Conservation (phyloP, 2,329 filamentous ascomycete genomes). For the Fusarium foetens region DNA sequence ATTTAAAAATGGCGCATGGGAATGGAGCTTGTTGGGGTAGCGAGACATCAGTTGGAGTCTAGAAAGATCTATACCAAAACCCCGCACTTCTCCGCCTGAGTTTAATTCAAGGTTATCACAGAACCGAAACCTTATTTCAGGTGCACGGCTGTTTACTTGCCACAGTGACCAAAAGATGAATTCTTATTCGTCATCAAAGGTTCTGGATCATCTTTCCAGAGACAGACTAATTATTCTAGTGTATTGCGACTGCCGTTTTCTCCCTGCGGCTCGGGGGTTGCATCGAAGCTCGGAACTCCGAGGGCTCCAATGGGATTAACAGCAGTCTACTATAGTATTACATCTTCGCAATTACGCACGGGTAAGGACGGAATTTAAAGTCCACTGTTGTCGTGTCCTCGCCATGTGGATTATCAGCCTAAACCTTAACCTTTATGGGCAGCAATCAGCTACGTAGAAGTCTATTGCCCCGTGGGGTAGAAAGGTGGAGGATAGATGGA, state of each 20-base stretch:
- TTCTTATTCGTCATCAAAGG: neutral
- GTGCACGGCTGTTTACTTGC: neutral
- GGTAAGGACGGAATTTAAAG: neutral
- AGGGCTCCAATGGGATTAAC: neutral
- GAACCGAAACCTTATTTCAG: neutral
- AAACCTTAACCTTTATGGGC: neutral
- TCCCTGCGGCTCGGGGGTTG: neutral
- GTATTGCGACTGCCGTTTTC: neutral
- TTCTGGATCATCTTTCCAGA: neutral
- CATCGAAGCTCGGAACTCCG: neutral
- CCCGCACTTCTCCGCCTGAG: neutral
- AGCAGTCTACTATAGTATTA: neutral
- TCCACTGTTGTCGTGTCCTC: neutral
- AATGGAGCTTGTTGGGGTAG: neutral
- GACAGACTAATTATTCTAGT: neutral
- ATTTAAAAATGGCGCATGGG: neutral
- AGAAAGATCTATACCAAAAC: neutral
- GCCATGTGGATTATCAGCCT: neutral
- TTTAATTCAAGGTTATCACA: neutral
- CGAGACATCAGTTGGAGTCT: neutral
- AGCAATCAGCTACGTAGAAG: neutral
- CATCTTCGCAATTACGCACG: neutral
- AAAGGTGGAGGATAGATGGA: neutral
- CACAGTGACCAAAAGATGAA: neutral
- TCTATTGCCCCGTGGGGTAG: neutral